Evolutionary conservation across 2,329 filamentous ascomycete species (phyloP).

Genomic region (Colletotrichum sp.): DNA sequence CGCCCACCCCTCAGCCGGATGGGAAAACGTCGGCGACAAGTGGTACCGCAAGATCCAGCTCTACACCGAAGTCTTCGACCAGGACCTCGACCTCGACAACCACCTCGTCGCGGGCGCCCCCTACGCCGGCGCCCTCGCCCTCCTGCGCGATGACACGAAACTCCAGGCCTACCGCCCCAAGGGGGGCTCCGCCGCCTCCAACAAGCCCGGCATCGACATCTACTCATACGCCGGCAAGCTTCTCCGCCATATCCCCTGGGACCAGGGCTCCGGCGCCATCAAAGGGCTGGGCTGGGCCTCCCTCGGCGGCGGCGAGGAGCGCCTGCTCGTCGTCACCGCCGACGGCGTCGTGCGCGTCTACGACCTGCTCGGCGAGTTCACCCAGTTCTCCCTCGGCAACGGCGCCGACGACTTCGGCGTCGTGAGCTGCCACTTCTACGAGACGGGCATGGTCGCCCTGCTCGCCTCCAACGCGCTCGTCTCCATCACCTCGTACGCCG

Average conservation of each 20-base stretch:
- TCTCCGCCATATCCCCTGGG: slow-evolving; percentile 87
- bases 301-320: slow-evolving; percentile 66
- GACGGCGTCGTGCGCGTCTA: slow-evolving; percentile 93
- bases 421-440: slow-evolving; percentile 87
- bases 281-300: slow-evolving; percentile 95
- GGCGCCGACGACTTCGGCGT: slow-evolving; percentile 90
- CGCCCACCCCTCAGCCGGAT: slow-evolving; percentile 79
- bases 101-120: slow-evolving; percentile 91
- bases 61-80: slow-evolving; percentile 92
- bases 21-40: slow-evolving; percentile 90
- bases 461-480: slow-evolving; percentile 88
- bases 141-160: slow-evolving; percentile 89
- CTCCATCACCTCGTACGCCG: slow-evolving; percentile 86
- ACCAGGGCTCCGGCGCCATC: slow-evolving; percentile 79
- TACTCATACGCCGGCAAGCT: slow-evolving; percentile 93
- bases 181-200: slow-evolving; percentile 46
- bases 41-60: slow-evolving; percentile 96
- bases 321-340: slow-evolving; percentile 83
- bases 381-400: slow-evolving; percentile 89
- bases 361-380: slow-evolving; percentile 93
- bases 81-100: slow-evolving; percentile 93
- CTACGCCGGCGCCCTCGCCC: slow-evolving; percentile 86
- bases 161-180: slow-evolving; percentile 78
- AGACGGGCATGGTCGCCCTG: slow-evolving; percentile 89
- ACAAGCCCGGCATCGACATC: slow-evolving; percentile 86